Percentiles rank a stretch among this genome's conserved stretches.
Evolutionary conservation across 352 stramenopile genomes (phyloP).

Genomic region (Pythium insidiosum): DNA sequence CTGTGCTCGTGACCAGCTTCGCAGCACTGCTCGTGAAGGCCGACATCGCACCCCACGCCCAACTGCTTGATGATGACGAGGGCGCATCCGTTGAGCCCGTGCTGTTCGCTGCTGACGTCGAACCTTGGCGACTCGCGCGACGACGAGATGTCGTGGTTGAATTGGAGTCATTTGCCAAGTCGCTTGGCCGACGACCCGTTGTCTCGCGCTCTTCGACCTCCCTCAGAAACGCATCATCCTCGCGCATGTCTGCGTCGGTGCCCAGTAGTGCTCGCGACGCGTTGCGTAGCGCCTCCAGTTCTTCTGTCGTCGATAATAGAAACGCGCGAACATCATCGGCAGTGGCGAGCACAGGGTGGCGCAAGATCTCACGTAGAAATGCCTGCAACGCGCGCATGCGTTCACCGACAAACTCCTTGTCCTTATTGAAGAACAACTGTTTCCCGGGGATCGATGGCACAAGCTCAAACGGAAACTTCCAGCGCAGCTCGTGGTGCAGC

Average conservation of each 20-base stretch:
- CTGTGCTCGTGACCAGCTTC: conserved; percentile 70
- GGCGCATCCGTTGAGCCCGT: background rate
- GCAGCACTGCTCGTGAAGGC: conserved; percentile 64
- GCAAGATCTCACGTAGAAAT: conserved; percentile 68
- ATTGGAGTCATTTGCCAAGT: too few species aligned
- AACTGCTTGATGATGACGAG: conserved; percentile 14
- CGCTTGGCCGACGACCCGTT: too few species aligned
- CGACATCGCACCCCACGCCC: conserved; percentile 69
- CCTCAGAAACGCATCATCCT: conserved; percentile 31
- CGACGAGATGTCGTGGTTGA: too few species aligned
- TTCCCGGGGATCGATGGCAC: conserved; percentile 71
- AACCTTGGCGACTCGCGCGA: too few species aligned
- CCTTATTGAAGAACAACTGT: conserved; percentile 78
- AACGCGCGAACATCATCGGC: conserved; percentile 70
- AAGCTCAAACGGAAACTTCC: conserved; percentile 65
- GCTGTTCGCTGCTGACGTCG: conserved; percentile 20
- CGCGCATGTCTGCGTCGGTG: conserved; percentile 35
- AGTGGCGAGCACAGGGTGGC: conserved; percentile 50
- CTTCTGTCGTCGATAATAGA: conserved; percentile 71
- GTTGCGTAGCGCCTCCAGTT: conserved; percentile 64
- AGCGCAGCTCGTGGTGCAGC: conserved; percentile 58
- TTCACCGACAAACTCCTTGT: conserved; percentile 80
- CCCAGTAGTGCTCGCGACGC: conserved; percentile 26
- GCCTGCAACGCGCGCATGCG: conserved; percentile 76
- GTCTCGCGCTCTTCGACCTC: conserved; percentile 26